These are phyloP conservation scores for Globisporangium rhizosaccharum DNA, from an alignment of 352 stramenopile genomes.

Conservation along the genomic window DNA sequence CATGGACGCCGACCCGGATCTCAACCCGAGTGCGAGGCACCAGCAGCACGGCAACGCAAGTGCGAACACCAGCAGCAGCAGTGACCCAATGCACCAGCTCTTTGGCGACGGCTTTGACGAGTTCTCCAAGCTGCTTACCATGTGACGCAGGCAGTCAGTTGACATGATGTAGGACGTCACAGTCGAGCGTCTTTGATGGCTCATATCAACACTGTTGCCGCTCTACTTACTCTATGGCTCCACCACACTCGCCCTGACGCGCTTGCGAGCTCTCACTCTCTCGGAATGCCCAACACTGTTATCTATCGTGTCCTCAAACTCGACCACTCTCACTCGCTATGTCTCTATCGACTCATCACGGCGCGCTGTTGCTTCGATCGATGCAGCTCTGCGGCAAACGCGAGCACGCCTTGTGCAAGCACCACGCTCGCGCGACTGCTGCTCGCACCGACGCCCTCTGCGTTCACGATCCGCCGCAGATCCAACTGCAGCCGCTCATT, in stretches of 20 bases:
- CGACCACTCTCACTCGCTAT: background rate
- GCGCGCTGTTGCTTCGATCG: background rate
- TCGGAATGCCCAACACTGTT: background rate
- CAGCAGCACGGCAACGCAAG: background rate
- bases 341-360: background rate
- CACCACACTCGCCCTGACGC: no score
- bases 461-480: slow-evolving; percentile 28
- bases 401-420: slow-evolving; percentile 38
- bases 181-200: no score
- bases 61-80: background rate
- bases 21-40: slow-evolving; percentile 19
- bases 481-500: slow-evolving; percentile 47
- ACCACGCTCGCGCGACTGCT: slow-evolving; percentile 30
- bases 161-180: no score
- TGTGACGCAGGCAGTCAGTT: background rate
- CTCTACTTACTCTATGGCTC: no score
- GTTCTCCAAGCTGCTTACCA: slow-evolving; percentile 32
- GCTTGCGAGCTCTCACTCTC: no score
- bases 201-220: no score
- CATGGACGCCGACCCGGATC: slow-evolving; percentile 68
- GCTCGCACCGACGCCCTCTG: slow-evolving; percentile 3
- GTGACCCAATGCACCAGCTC: slow-evolving; percentile 22
- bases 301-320: background rate
- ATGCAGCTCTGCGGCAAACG: slow-evolving; percentile 15
- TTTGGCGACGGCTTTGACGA: slow-evolving; percentile 48